Conservation (phyloP, 2,329 filamentous ascomycete species). For the Cadophora gregata region DNA sequence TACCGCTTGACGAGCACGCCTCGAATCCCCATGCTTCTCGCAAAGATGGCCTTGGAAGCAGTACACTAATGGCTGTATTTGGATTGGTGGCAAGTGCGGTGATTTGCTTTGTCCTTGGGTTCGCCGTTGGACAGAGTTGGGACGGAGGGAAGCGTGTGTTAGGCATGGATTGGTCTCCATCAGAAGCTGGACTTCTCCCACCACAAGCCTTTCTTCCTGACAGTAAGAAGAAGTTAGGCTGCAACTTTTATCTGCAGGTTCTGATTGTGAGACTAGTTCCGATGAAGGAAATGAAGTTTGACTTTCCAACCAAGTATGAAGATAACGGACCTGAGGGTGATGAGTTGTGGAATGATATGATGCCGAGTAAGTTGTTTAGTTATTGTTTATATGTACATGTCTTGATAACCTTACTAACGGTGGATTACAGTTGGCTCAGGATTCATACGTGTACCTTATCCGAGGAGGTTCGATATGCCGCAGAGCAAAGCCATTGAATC, state of each 20-base stretch:
- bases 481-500: constrained; percentile 36
- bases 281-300: constrained; percentile 35
- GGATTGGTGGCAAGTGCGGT: constrained; percentile 20
- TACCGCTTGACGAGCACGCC: constrained; percentile 31
- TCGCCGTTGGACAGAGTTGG: constrained; percentile 33
- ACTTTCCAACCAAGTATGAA: constrained; percentile 39
- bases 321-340: constrained; percentile 35
- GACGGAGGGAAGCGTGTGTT: background rate
- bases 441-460: constrained; percentile 40
- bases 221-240: constrained; percentile 24
- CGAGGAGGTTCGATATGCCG: constrained; percentile 40
- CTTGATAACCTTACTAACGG: constrained; percentile 2
- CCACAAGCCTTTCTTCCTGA: constrained; percentile 32
- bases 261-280: constrained; percentile 29
- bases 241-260: background rate
- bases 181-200: constrained; percentile 25
- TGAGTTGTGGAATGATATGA: constrained; percentile 40
- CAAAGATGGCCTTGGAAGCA: background rate
- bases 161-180: constrained; percentile 8
- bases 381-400: background rate
- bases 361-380: constrained; percentile 36
- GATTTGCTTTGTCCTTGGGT: constrained; percentile 24
- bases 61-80: constrained; percentile 4
- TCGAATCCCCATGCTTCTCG: background rate
- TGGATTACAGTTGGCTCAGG: constrained; percentile 38